phyloP scores from a whole-genome alignment of 1,284 basidiomycete species.

The Heterobasidion occidentale region DNA sequence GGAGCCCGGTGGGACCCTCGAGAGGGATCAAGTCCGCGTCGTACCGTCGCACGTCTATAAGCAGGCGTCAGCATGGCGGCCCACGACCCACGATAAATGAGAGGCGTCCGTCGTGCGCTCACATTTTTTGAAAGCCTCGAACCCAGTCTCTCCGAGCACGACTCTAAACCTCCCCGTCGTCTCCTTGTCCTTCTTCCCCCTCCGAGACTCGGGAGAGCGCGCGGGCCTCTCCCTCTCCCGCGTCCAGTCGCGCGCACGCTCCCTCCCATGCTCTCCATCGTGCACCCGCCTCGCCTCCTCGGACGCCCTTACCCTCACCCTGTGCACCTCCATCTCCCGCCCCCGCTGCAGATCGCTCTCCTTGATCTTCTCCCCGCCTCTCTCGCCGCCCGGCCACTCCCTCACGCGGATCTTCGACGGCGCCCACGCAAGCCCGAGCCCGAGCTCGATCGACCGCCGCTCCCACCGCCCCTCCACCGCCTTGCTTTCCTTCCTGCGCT shows the following conservation, averaged over 20 bases:
- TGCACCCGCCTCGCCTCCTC: slow-evolving; percentile 5
- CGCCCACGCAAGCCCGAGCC: slow-evolving; percentile 16
- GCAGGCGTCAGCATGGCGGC: background rate
- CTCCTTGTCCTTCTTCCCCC: slow-evolving; percentile 22
- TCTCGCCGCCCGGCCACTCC: slow-evolving; percentile 9
- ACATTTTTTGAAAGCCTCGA: slow-evolving; percentile 65
- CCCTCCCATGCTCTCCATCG: background rate
- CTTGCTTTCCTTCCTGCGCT: background rate
- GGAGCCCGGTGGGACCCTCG: slow-evolving; percentile 61
- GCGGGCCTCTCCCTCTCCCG: no score
- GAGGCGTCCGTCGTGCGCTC: slow-evolving; percentile 18
- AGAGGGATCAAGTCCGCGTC: slow-evolving; percentile 68
- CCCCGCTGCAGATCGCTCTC: background rate
- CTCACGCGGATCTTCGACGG: slow-evolving; percentile 14
- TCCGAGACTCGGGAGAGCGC: background rate
- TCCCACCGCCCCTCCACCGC: slow-evolving; percentile 7
- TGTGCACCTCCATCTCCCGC: slow-evolving; percentile 8
- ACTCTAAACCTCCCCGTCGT: slow-evolving; percentile 57
- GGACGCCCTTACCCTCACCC: slow-evolving; percentile 3
- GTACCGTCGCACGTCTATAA: slow-evolving; percentile 39
- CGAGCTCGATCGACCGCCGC: slow-evolving; percentile 12
- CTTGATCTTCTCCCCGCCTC: background rate
- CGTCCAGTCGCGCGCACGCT: no score
- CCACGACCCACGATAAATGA: background rate
- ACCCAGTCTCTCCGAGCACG: slow-evolving; percentile 53